phyloP scores from a whole-genome alignment of 768 basidiomycete genomes.

The Paxillus rubicundulus region DNA sequence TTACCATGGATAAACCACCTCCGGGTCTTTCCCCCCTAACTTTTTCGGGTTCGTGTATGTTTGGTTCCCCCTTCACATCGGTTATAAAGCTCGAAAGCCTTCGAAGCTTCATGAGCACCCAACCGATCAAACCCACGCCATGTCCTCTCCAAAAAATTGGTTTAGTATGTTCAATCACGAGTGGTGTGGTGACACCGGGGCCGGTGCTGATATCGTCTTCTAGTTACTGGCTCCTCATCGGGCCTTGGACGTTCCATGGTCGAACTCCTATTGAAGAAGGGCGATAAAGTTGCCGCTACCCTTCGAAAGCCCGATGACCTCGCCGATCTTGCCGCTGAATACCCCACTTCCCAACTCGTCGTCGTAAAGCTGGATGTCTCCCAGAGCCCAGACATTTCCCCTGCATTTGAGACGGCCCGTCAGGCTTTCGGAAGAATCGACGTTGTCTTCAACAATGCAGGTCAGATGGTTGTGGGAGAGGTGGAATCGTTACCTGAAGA shows the following conservation, averaged over 20 bases:
- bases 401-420: conserved; percentile 34
- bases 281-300: conserved; percentile 44
- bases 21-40: too few species aligned
- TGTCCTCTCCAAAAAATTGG: neutral
- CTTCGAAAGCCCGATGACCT: conserved; percentile 40
- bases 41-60: too few species aligned
- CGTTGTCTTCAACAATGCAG: conserved; percentile 39
- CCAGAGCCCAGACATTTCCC: conserved; percentile 27
- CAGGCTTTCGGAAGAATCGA: conserved; percentile 32
- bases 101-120: too few species aligned
- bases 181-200: neutral
- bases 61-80: too few species aligned
- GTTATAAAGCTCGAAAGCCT: too few species aligned
- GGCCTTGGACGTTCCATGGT: conserved; percentile 39
- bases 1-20: too few species aligned
- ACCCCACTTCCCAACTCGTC: conserved; percentile 35
- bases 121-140: neutral
- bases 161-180: neutral
- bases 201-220: neutral
- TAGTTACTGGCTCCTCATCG: conserved; percentile 42
- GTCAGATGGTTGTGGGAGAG: conserved; percentile 28
- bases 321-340: conserved; percentile 28
- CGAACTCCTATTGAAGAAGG: conserved; percentile 34
- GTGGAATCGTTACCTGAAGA: conserved; percentile 34
- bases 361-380: conserved; percentile 44